Evolutionary conservation across 805 yeast species (phyloP).

Genomic region (Myxozyma nipponensis): DNA sequence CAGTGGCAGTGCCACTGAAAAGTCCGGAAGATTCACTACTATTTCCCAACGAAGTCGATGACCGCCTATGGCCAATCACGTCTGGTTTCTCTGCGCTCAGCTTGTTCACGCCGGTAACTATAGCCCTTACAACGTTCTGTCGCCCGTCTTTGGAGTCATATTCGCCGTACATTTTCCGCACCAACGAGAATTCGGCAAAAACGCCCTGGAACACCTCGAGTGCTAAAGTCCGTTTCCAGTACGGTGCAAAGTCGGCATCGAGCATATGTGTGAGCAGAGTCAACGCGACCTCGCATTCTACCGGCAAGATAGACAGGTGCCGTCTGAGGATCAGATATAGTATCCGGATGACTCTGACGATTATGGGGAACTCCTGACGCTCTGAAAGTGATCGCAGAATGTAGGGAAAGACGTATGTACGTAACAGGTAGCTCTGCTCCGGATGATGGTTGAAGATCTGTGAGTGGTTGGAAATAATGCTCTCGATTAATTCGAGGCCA

Average conservation of each 20-base stretch:
- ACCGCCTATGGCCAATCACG: slow-evolving; percentile 33
- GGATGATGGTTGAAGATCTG: slow-evolving; percentile 51
- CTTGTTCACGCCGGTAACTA: slow-evolving; percentile 45
- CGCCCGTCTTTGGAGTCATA: slow-evolving; percentile 60
- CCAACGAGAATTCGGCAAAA: slow-evolving; percentile 52
- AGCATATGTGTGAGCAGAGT: slow-evolving; percentile 70
- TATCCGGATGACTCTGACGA: slow-evolving; percentile 72
- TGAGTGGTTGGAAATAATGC: slow-evolving; percentile 62
- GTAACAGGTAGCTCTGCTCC: slow-evolving; percentile 63
- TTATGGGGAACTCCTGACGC: slow-evolving; percentile 58
- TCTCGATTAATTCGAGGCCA: slow-evolving; percentile 80
- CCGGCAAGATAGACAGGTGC: slow-evolving; percentile 57
- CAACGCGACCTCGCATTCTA: slow-evolving; percentile 78
- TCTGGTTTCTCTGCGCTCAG: slow-evolving; percentile 39
- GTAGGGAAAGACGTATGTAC: slow-evolving; percentile 71
- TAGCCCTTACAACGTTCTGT: slow-evolving; percentile 57
- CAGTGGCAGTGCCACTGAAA: slow-evolving; percentile 13
- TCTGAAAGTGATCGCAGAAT: slow-evolving; percentile 62
- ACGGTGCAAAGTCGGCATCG: slow-evolving; percentile 52
- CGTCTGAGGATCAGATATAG: slow-evolving; percentile 59
- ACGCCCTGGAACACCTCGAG: slow-evolving; percentile 67
- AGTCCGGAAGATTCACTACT: slow-evolving; percentile 7
- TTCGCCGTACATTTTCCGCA: slow-evolving; percentile 51
- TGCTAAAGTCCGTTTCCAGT: slow-evolving; percentile 72
- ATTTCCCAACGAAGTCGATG: slow-evolving; percentile 9